Evolutionary conservation across 2,329 filamentous ascomycete genomes (phyloP).

Genomic region (Podosphaera fusca): DNA sequence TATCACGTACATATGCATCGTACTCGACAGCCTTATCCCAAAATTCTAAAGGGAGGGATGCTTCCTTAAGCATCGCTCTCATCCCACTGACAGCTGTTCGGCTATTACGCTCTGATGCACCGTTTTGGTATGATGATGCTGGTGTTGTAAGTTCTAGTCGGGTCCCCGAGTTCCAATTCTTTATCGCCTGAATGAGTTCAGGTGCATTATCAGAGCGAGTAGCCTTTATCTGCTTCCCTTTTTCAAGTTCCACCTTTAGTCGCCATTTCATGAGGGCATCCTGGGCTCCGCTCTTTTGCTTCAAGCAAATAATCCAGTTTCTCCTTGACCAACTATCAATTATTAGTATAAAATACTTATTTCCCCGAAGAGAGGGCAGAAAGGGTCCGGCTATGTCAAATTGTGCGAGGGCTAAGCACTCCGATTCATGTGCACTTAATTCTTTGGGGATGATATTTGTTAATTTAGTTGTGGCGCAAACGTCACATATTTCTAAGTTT

Average conservation of each 20-base stretch:
- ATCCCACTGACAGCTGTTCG: not conserved
- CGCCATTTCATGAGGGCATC: too few relatives aligned
- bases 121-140: not conserved
- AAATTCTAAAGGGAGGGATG: not conserved
- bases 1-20: not conserved
- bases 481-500: not conserved
- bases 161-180: not conserved
- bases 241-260: not conserved
- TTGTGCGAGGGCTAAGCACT: not conserved
- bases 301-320: not conserved
- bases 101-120: not conserved
- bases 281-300: not conserved
- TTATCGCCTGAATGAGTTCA: not conserved
- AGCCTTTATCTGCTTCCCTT: not conserved
- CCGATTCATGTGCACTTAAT: not conserved
- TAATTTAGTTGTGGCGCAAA: not conserved
- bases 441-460: not conserved
- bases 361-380: not conserved
- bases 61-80: not conserved
- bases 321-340: not conserved
- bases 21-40: not conserved
- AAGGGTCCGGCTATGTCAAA: not conserved
- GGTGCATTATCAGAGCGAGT: not conserved
- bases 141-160: not conserved
- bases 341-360: not conserved